These are phyloP conservation scores for Pseudogymnoascus sp. DNA, from an alignment of 2,329 filamentous ascomycete species.

Conservation along the genomic window DNA sequence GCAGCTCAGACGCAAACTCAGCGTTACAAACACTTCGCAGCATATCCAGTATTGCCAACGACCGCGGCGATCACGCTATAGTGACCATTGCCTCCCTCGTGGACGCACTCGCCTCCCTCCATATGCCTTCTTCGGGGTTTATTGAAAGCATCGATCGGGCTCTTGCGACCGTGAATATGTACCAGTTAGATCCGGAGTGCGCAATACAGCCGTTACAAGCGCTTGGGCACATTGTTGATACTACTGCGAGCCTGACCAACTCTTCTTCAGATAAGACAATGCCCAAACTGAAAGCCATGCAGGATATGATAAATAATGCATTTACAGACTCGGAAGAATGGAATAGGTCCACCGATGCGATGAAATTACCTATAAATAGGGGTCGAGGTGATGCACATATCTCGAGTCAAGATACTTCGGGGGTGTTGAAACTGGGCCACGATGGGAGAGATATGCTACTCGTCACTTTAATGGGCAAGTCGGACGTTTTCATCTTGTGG, in stretches of 20 bases:
- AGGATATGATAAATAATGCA: constrained; percentile 51
- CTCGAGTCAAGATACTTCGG: constrained; percentile 48
- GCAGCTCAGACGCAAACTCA: constrained; percentile 51
- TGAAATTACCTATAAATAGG: constrained; percentile 45
- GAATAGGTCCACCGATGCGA: constrained; percentile 36
- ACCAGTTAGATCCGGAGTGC: constrained; percentile 57
- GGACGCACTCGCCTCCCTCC: constrained; percentile 61
- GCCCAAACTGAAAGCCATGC: constrained; percentile 53
- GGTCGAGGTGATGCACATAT: constrained; percentile 38
- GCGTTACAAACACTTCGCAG: constrained; percentile 60
- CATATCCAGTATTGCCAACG: constrained; percentile 50
- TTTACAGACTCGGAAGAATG: constrained; percentile 26
- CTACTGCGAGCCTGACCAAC: constrained; percentile 59
- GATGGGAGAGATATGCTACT: constrained; percentile 46
- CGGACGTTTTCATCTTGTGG: constrained; percentile 35
- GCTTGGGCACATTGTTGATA: constrained; percentile 58
- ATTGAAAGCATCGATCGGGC: constrained; percentile 64
- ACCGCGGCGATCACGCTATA: constrained; percentile 53
- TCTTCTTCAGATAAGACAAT: constrained; percentile 48
- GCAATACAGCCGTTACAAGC: constrained; percentile 58
- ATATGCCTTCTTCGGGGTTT: constrained; percentile 53
- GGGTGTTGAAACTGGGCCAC: constrained; percentile 41
- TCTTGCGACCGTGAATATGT: constrained; percentile 63
- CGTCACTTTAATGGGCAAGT: constrained; percentile 51
- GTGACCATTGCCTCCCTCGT: constrained; percentile 57